These are phyloP conservation scores for Yamadazyma diddensiae DNA, from an alignment of 1,139 yeast species.

Conservation along the genomic window DNA sequence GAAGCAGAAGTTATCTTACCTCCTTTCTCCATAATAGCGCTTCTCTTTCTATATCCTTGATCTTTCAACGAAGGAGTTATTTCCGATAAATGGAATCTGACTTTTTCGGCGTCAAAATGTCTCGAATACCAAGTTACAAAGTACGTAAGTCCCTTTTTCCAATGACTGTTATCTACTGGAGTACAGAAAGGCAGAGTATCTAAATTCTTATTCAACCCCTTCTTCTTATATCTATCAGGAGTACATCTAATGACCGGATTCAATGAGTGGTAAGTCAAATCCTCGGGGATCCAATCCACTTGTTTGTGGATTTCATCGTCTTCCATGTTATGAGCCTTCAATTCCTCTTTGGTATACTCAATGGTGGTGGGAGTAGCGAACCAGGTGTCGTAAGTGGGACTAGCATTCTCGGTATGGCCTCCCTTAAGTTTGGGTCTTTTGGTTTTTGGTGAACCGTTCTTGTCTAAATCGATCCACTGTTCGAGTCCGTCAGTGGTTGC, in stretches of 20 bases:
- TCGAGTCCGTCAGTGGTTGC: slow-evolving; percentile 62
- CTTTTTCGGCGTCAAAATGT: slow-evolving; percentile 56
- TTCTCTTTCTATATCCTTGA: slow-evolving; percentile 53
- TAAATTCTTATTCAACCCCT: slow-evolving; percentile 57
- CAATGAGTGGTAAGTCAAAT: slow-evolving; percentile 61
- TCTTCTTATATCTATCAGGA: slow-evolving; percentile 67
- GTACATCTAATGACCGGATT: slow-evolving; percentile 84
- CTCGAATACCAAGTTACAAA: slow-evolving; percentile 80
- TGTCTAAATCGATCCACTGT: slow-evolving; percentile 79
- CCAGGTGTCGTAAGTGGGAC: slow-evolving; percentile 74
- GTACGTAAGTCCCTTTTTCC: slow-evolving; percentile 60
- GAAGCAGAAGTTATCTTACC: slow-evolving; percentile 42
- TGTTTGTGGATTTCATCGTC: slow-evolving; percentile 57
- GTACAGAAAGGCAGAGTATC: slow-evolving; percentile 77
- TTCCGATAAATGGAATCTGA: slow-evolving; percentile 64
- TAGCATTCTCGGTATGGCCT: slow-evolving; percentile 62
- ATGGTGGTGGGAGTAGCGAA: slow-evolving; percentile 68
- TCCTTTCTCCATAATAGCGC: slow-evolving; percentile 37
- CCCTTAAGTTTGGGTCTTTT: slow-evolving; percentile 70
- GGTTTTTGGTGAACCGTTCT: slow-evolving; percentile 79
- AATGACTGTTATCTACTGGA: slow-evolving; percentile 59
- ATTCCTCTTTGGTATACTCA: slow-evolving; percentile 53
- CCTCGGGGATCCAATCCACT: slow-evolving; percentile 57
- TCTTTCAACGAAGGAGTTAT: slow-evolving; percentile 53
- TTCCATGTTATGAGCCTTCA: slow-evolving; percentile 69